Conservation (phyloP, 2,329 filamentous ascomycete genomes). For the Aureobasidium leucospermi region DNA sequence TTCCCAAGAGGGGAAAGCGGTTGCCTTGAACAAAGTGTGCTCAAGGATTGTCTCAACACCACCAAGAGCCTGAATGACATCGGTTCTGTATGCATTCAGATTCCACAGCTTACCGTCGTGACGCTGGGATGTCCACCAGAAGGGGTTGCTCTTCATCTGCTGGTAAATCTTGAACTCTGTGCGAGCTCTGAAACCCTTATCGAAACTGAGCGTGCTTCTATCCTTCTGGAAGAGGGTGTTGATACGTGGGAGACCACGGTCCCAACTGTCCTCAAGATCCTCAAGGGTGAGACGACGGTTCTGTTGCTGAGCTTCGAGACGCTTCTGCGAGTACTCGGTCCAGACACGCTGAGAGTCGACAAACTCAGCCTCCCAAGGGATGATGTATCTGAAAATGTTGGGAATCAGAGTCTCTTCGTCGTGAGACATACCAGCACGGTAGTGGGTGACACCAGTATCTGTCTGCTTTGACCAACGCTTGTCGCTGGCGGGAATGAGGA, state of each 20-base stretch:
- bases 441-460: constrained; percentile 93
- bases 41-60: constrained; percentile 98
- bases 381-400: constrained; percentile 99
- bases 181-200: constrained; percentile 93
- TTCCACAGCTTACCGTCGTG: constrained; percentile 99
- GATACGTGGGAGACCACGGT: constrained; percentile 92
- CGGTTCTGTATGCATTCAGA: constrained; percentile 87
- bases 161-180: constrained; percentile 98
- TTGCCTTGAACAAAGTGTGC: constrained; percentile 88
- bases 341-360: constrained; percentile 98
- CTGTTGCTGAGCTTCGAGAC: constrained; percentile 92
- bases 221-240: constrained; percentile 99
- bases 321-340: constrained; percentile 98
- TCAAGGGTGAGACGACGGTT: constrained; percentile 91
- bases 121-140: constrained; percentile 98
- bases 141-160: constrained; percentile 97
- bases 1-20: constrained; percentile 94
- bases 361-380: constrained; percentile 98
- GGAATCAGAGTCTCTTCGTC: constrained; percentile 97
- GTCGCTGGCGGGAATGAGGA: constrained; percentile 92
- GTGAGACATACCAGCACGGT: constrained; percentile 94
- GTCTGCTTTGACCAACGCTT: constrained; percentile 99
- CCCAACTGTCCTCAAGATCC: constrained; percentile 97
- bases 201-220: constrained; percentile 90
- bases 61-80: constrained; percentile 91